These are phyloP conservation scores for Ganoderma resinaceum DNA, from an alignment of 1,284 basidiomycete species.

Conservation along the genomic window DNA sequence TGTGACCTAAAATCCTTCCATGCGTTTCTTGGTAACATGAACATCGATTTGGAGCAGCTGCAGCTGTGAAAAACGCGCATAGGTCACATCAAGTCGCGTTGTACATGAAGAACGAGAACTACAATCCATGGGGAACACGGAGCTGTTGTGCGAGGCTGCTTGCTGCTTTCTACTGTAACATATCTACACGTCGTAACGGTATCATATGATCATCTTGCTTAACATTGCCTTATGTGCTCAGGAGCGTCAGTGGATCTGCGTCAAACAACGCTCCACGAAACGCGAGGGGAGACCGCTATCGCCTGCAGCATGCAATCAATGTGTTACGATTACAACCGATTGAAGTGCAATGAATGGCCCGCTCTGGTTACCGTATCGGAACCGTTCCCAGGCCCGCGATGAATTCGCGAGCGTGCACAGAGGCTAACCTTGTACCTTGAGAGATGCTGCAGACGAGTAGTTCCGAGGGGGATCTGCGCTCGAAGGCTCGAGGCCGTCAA, in stretches of 20 bases:
- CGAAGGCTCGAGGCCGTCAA: not conserved
- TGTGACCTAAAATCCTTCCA: not conserved
- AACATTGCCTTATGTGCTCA: not conserved
- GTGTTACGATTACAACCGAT: not conserved
- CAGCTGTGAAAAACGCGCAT: not conserved
- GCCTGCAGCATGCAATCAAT: not conserved
- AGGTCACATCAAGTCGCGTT: not conserved
- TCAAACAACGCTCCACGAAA: not conserved
- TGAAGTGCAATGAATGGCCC: not conserved
- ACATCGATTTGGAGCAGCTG: not conserved
- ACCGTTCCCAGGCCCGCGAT: not conserved
- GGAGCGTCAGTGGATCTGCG: not conserved
- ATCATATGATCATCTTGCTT: not conserved
- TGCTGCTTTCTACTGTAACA: not conserved
- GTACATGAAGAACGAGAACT: not conserved
- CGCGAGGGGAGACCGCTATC: not conserved
- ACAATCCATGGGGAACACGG: not conserved
- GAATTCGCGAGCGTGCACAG: not conserved
- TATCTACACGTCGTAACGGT: not conserved
- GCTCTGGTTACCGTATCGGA: not conserved
- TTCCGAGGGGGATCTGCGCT: conserved; percentile 1
- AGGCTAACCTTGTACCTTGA: not conserved
- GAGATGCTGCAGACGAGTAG: not conserved
- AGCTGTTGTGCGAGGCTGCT: not conserved
- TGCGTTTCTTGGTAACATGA: not conserved